Base-by-base conservation (phyloP, 805 yeast species). In the Gaillardinia entomophila region DNA sequence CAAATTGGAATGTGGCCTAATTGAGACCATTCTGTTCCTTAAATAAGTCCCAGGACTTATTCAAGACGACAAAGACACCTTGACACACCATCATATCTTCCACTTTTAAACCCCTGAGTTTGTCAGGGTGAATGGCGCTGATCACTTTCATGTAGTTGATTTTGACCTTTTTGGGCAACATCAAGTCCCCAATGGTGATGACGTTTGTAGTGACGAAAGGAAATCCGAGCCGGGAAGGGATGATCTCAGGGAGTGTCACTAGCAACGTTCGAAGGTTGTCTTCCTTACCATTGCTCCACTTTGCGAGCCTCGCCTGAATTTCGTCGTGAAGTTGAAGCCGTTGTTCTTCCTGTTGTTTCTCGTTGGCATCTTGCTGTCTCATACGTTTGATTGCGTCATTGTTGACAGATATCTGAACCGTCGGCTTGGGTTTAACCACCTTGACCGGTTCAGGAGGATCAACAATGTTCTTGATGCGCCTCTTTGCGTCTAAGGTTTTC, bases 81-180 rank as follows among this genome's bases (percentile, higher is more conserved):
- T 89, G 90, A 12, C 97, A 92, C 28, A 90, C 68, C 80, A 90
- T 73, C 51, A 82, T 80, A 35, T 76, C 75, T 47, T 87, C 94
- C 4, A 78, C 63, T 6, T 79, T 62, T 2, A 81, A 75, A 15
- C 59, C 56, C 5, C 77, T 65, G 16, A 89, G 62, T 55, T 92
- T 92, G 56, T 92, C 99, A 0, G 92, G 92, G 48, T 82, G 92
- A 4, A 85, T 81, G 35, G 75, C 67, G 31, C 86, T 75, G 29
- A 81, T 85, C 1, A 86, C 90, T 48, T 79, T 82, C 86, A 82
- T 75, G 55, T 92, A 92, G 13, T 68, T 67, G 24, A 90, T 64
- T 54, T 90, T 90, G 24, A 88, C 97, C 53, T 84, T 88, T 46
- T 88, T 89, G 13, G 95, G 90, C 41, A 89, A 64, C 37, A 92